Evolutionary conservation across 2,329 filamentous ascomycete genomes (phyloP).

Genomic region (Eutypella sp.): DNA sequence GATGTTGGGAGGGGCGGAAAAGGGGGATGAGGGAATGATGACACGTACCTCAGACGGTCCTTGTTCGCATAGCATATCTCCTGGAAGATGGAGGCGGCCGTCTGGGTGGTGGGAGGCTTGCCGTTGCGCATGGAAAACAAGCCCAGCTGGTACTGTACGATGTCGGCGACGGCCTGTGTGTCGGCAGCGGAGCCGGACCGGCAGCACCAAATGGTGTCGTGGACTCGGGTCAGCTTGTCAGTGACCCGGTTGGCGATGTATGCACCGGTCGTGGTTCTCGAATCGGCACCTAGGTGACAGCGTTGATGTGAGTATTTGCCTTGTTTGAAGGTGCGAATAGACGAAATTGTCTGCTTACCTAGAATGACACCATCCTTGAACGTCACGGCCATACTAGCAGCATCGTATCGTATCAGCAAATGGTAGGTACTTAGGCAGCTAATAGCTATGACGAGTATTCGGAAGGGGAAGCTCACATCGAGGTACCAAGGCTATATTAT

Average conservation of each 20-base stretch:
- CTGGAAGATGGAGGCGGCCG: conserved; percentile 92
- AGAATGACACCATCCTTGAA: conserved; percentile 98
- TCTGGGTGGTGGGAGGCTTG: conserved; percentile 88
- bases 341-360: conserved; percentile 40
- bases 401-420: conserved; percentile 14
- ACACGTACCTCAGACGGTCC: conserved; percentile 80
- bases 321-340: conserved; percentile 3
- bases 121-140: conserved; percentile 89
- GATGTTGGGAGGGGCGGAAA: neutral
- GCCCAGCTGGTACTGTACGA: conserved; percentile 93
- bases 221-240: conserved; percentile 96
- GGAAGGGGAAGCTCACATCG: conserved; percentile 62
- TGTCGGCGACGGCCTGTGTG: conserved; percentile 95
- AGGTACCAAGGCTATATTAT: conserved; percentile 83
- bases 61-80: conserved; percentile 98
- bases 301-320: conserved; percentile 8
- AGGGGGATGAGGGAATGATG: too few species aligned
- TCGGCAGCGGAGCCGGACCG: conserved; percentile 95
- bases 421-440: too few species aligned
- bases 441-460: too few species aligned
- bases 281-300: conserved; percentile 68
- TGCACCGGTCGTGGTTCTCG: conserved; percentile 91
- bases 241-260: conserved; percentile 99
- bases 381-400: conserved; percentile 87
- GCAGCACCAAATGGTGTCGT: conserved; percentile 99